phyloP scores from a whole-genome alignment of 768 basidiomycete genomes.

The Pleurotus giganteus region DNA sequence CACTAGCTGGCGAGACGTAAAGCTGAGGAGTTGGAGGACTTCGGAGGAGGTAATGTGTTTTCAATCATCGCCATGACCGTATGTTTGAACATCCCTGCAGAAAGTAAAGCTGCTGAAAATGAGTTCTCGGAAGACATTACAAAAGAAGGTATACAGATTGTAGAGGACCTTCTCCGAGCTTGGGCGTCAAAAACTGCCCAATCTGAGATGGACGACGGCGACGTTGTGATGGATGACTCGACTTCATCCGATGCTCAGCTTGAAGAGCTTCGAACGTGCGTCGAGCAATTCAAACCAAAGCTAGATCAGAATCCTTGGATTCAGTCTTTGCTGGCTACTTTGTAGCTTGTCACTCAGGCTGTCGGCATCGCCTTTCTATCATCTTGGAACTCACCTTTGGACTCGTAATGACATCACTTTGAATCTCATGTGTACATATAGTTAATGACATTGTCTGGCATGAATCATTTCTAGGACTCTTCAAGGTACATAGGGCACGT shows the following conservation, averaged over 20 bases:
- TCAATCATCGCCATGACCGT: conserved; percentile 6
- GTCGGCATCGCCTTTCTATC: not conserved
- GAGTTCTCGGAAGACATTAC: conserved; percentile 57
- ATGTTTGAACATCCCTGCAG: conserved; percentile 10
- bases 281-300: conserved; percentile 61
- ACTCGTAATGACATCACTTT: too few relatives aligned
- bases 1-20: conserved; percentile 83
- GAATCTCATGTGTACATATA: too few relatives aligned
- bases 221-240: conserved; percentile 42
- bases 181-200: conserved; percentile 49
- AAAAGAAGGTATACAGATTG: conserved; percentile 77
- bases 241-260: conserved; percentile 41
- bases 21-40: conserved; percentile 89
- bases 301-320: conserved; percentile 84
- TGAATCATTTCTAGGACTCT: too few relatives aligned
- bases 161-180: conserved; percentile 71
- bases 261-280: conserved; percentile 53
- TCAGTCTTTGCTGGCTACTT: conserved; percentile 48
- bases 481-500: too few relatives aligned
- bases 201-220: conserved; percentile 40
- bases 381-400: not conserved
- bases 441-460: too few relatives aligned
- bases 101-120: conserved; percentile 29
- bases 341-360: conserved; percentile 21
- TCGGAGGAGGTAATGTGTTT: conserved; percentile 47